These are phyloP conservation scores for Fusarium algeriense DNA, from an alignment of 2,329 filamentous ascomycete genomes.

Conservation along the genomic window DNA sequence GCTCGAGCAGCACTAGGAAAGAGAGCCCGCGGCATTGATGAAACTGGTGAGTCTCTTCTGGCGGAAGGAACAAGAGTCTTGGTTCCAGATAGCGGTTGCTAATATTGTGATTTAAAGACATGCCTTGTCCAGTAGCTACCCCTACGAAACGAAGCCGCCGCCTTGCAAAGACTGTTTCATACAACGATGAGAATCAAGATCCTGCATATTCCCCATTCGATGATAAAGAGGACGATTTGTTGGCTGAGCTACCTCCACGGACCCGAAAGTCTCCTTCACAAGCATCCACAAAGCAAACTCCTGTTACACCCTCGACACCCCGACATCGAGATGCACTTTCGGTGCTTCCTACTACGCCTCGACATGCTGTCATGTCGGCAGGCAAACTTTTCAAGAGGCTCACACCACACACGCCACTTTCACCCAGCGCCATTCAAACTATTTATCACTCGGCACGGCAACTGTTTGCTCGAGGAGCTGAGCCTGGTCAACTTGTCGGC, in stretches of 20 bases:
- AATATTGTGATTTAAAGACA: constrained; percentile 36
- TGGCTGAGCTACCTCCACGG: constrained; percentile 52
- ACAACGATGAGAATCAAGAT: constrained; percentile 77
- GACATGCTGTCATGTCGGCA: constrained; percentile 83
- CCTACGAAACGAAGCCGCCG: constrained; percentile 63
- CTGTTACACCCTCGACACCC: constrained; percentile 78
- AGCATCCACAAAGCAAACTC: constrained; percentile 57
- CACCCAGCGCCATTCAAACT: constrained; percentile 76
- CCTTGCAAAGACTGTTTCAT: constrained; percentile 55
- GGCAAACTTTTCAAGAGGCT: constrained; percentile 81
- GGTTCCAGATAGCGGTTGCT: constrained; percentile 24
- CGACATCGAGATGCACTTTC: constrained; percentile 83
- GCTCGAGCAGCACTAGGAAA: constrained; percentile 52
- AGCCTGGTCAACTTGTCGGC: constrained; percentile 80
- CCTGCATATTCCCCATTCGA: constrained; percentile 49
- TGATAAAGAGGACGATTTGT: constrained; percentile 58
- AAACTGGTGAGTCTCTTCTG: constrained; percentile 47
- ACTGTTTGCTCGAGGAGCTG: constrained; percentile 83
- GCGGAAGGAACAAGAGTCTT: constrained; percentile 9
- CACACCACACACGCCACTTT: constrained; percentile 80
- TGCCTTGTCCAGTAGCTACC: constrained; percentile 43
- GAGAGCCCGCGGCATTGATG: constrained; percentile 49
- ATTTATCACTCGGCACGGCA: constrained; percentile 90
- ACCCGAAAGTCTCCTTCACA: constrained; percentile 48
- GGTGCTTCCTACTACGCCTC: constrained; percentile 80